A percentile compares a stretch with the other conserved stretches of the same genome.
phyloP scores from a whole-genome alignment of 2,329 filamentous ascomycete species.

The Tothia fuscella region DNA sequence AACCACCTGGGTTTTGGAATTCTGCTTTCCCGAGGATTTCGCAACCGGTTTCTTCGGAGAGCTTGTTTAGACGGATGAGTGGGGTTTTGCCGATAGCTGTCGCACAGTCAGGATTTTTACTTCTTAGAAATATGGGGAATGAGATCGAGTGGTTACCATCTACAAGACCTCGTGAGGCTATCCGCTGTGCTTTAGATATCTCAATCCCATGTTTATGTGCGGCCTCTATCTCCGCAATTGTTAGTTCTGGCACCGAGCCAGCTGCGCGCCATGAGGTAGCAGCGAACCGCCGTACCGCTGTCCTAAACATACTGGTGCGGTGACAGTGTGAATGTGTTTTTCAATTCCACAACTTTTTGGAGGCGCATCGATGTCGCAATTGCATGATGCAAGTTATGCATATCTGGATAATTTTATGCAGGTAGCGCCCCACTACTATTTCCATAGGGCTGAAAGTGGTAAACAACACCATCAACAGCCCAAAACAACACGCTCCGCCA shows the following conservation, averaged over 20 bases:
- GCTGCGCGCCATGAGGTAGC: slow-evolving; percentile 46
- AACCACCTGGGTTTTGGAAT: slow-evolving; percentile 96
- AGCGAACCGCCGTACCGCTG: slow-evolving; percentile 54
- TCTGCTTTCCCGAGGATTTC: slow-evolving; percentile 93
- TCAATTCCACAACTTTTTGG: too few species aligned
- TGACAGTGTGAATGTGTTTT: too few species aligned
- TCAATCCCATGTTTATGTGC: slow-evolving; percentile 51
- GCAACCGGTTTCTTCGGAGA: slow-evolving; percentile 86
- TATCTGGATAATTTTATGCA: too few species aligned
- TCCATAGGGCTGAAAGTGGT: too few species aligned
- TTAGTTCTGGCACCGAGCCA: slow-evolving; percentile 22
- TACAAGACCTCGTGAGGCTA: slow-evolving; percentile 61
- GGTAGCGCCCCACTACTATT: too few species aligned
- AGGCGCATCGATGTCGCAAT: too few species aligned
- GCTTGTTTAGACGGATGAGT: slow-evolving; percentile 74
- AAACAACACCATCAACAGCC: too few species aligned
- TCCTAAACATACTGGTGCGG: slow-evolving; percentile 57
- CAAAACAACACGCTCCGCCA: too few species aligned
- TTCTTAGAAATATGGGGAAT: slow-evolving; percentile 1
- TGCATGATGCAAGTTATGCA: too few species aligned
- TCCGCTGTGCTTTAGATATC: slow-evolving; percentile 68
- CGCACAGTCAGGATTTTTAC: slow-evolving; percentile 8
- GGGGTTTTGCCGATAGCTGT: slow-evolving; percentile 95
- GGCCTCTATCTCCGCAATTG: slow-evolving; percentile 33
- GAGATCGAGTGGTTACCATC: slow-evolving; percentile 55